A percentile compares a stretch with the other conserved stretches of the same genome.
Evolutionary conservation across 495 filamentous ascomycete species (phyloP).

Genomic region (Sporormia fimetaria): DNA sequence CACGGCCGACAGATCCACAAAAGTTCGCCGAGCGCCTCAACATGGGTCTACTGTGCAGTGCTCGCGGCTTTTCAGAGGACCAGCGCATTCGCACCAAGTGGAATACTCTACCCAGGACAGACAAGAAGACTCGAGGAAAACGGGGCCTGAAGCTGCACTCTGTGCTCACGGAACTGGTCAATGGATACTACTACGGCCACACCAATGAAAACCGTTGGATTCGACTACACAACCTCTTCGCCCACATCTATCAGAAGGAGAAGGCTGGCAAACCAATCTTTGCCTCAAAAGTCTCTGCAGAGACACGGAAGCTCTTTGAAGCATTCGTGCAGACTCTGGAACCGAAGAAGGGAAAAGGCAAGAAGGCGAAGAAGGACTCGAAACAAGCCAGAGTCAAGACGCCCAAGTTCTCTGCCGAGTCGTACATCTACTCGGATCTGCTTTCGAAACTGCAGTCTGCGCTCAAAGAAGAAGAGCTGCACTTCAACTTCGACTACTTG

Average conservation of each 20-base stretch:
- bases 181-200: not conserved
- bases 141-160: not conserved
- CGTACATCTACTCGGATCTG: not conserved
- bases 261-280: not conserved
- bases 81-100: not conserved
- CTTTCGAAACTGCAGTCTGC: not conserved
- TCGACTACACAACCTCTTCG: slow-evolving; percentile 7
- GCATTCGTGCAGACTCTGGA: not conserved
- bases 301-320: no score
- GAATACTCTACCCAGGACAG: not conserved
- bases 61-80: not conserved
- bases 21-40: not conserved
- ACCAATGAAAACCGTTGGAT: slow-evolving; percentile 4
- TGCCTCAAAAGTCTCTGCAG: not conserved
- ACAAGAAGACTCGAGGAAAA: not conserved
- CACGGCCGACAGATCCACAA: not conserved
- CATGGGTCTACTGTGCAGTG: not conserved
- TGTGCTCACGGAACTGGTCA: slow-evolving; percentile 3
- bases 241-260: not conserved
- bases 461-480: slow-evolving; percentile 6
- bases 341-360: not conserved
- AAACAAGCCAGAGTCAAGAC: not conserved
- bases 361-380: not conserved
- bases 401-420: not conserved
- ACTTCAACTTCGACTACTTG: slow-evolving; percentile 13